Base-by-base conservation (phyloP, 2,329 filamentous ascomycete genomes). In the Aspergillus sp. region DNA sequence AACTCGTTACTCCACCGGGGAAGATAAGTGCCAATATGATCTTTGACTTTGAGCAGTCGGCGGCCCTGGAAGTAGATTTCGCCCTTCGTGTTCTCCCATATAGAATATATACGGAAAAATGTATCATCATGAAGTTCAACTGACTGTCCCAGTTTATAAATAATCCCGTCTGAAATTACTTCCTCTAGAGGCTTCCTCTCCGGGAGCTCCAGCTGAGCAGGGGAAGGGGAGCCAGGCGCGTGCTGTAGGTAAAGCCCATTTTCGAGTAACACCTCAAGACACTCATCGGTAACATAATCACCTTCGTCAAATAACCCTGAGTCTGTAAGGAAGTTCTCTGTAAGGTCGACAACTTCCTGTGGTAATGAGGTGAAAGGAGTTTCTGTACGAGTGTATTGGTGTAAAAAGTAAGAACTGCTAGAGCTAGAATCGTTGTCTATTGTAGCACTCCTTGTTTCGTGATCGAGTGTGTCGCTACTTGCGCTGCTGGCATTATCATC, bases 1-100 rank as follows among this genome's bases (percentile, higher is more conserved):
- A 85, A 55, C 57, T 85, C 82, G 45, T 83, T 79, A 0, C 55
- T 43, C 27, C 70, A 68, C 11, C 66, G 70, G 0, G 74, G 74
- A 3, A 82, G 48, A 31, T 64, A 68, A 0, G 52, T 67, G 0
- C 71, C 73, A 3, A 70, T 59, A 15, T 77, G 60, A 1, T 70
- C 57, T 3, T 68, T 70, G 1, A 69, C 67, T 8, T 70, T 70
- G 4, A 70, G 65, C 6, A 77, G 72, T 3, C 69, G 70, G 1
- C 73, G 65, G 0, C 81, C 80, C 40, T 68, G 65, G 3, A 84
- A 64, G 0, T 68, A 68, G 0, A 77, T 53, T 0, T 62, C 52
- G 0, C 63, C 61, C 0, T 52, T 61, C 0, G 55, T 8, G 6
- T 70, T 59, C 62, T 72, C 55, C 14, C 71, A 56, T 2, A 83